Conservation (phyloP, 106 monocot species). For the Dendrobium huoshanense region DNA sequence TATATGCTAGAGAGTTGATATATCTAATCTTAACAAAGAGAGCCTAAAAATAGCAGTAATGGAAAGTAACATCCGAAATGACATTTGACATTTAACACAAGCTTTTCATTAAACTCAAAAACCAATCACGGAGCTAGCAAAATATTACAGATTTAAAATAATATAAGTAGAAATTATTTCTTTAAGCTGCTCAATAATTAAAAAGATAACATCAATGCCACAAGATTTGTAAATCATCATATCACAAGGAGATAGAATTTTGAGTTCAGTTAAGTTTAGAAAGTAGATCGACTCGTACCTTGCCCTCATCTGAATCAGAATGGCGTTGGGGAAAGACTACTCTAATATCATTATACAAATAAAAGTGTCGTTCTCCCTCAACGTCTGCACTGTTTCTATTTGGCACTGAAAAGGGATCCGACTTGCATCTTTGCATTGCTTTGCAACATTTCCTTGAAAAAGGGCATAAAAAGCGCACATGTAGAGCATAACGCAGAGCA, state of each 20-base stretch:
- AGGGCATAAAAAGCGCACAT: conserved; percentile 75
- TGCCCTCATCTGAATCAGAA: conserved; percentile 91
- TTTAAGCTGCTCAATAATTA: background rate
- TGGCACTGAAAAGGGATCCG: conserved; percentile 58
- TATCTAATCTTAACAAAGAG: too few species aligned
- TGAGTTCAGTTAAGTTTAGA: background rate
- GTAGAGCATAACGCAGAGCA: conserved; percentile 84
- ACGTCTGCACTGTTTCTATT: conserved; percentile 10
- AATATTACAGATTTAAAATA: background rate
- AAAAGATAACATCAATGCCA: background rate
- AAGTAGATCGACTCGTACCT: conserved; percentile 41
- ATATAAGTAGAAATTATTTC: background rate
- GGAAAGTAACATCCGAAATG: background rate
- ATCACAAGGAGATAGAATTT: too few species aligned
- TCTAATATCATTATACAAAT: conserved; percentile 88
- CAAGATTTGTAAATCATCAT: background rate
- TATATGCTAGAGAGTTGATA: too few species aligned
- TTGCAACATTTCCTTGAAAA: conserved; percentile 43
- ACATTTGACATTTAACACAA: background rate
- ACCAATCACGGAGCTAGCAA: background rate
- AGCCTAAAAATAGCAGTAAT: background rate
- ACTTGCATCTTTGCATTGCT: conserved; percentile 64
- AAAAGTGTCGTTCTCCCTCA: conserved; percentile 63
- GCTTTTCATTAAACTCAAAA: background rate
- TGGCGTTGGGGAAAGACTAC: conserved; percentile 96